These are phyloP conservation scores for Prosopis cineraria DNA, from an alignment of 306 rosid species.

Conservation along the genomic window DNA sequence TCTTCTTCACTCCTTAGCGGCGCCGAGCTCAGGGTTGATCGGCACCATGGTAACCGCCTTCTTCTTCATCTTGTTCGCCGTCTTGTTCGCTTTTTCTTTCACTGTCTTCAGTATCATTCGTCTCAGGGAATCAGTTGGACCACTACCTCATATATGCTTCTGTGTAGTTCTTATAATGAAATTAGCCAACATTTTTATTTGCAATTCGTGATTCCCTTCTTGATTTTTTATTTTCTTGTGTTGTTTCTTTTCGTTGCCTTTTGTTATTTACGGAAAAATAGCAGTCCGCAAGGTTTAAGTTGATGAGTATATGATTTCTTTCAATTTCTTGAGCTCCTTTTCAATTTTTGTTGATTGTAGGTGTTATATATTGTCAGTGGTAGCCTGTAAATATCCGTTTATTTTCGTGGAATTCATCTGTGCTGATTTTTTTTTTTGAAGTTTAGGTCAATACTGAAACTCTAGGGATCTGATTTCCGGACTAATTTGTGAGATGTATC, in stretches of 20 bases:
- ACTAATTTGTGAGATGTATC: background rate
- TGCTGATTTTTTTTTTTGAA: background rate
- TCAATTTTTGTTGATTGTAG: background rate
- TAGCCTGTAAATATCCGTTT: background rate
- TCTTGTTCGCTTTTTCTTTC: too few species aligned
- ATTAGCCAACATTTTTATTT: too few species aligned
- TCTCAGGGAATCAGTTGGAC: too few species aligned
- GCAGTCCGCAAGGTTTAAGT: background rate
- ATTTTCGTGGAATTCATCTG: background rate
- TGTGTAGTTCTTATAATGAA: too few species aligned
- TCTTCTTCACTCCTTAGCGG: background rate
- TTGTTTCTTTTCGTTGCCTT: background rate
- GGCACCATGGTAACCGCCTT: background rate
- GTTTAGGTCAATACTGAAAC: background rate
- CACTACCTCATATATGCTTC: too few species aligned
- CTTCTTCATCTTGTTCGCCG: too few species aligned
- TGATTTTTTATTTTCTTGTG: background rate
- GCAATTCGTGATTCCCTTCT: background rate
- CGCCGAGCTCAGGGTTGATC: background rate
- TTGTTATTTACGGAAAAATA: background rate
- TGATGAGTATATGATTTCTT: background rate
- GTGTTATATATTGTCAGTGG: background rate
- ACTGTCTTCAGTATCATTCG: too few species aligned
- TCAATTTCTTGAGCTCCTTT: background rate
- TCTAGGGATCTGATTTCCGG: background rate